Base-by-base conservation (phyloP, 305 asterid genomes). In the Plantago coronopus region DNA sequence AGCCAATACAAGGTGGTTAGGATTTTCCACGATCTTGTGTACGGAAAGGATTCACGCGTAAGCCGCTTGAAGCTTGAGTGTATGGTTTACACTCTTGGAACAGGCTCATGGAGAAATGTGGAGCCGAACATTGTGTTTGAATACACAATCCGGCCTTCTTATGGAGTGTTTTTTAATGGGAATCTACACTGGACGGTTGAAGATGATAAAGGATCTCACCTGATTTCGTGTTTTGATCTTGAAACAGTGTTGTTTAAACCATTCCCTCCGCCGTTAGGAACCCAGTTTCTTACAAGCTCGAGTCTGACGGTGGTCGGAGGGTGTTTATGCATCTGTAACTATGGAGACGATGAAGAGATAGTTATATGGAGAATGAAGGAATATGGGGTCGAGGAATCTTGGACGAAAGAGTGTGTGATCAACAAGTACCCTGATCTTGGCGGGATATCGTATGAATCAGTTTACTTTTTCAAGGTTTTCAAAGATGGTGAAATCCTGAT, bases 311-410 rank as follows among this genome's bases (percentile, higher is more conserved):
- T 63, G 27, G 16, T 70, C 21, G 55, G 58, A 5, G 83, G 48
- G 40, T 56, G 63, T 37, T 55, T 82, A 1, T 72, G 85, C 48
- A 0, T 78, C 0, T 73, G 72, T 14, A 82, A 82, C 23, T 65
- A 72, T n/a, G 10, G 62, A 1, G 54, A 61, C 0, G 75, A 69
- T 0, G 65, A 51, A 3, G 67, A 76, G 20, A 64, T 73, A 11
- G 75, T 59, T 0, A 46, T 77, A 0, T 81, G 88, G 85, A 25
- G 70, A 34, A 79, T 79, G 91, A 70, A 69, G 42, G 77, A 77
- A 38, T 81, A 75, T 8, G 81, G 78, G 23, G 77, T 46, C 0
- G 54, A 70, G 42, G 62, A 50, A 15, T 78, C 87, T 15, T 79
- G 94, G 86, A 59, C 45, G 7, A 73, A 78, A 31, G 69, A 77